These are phyloP conservation scores for Endoconidiophora laricicola DNA, from an alignment of 2,329 filamentous ascomycete species.

Conservation along the genomic window DNA sequence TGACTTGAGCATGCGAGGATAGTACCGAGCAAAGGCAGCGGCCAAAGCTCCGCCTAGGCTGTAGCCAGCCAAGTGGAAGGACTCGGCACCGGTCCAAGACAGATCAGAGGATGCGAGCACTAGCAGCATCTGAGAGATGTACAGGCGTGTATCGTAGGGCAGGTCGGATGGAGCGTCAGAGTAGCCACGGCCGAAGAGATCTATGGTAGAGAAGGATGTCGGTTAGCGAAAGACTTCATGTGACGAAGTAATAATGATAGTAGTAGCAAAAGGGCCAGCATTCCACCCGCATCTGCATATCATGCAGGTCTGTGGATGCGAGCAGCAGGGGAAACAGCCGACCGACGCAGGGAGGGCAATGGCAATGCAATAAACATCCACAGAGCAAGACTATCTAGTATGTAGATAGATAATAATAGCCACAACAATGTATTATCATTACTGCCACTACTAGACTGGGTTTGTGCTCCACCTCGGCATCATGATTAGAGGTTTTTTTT, in stretches of 20 bases:
- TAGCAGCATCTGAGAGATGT: conserved; percentile 47
- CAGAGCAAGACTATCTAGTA: no score
- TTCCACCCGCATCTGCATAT: background rate
- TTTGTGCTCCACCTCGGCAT: no score
- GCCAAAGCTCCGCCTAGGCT: conserved; percentile 63
- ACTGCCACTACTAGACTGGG: no score
- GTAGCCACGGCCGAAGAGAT: conserved; percentile 63
- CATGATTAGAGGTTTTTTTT: no score
- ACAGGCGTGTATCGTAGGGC: conserved; percentile 47
- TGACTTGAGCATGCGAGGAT: conserved; percentile 45
- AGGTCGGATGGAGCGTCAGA: conserved; percentile 47
- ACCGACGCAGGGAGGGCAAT: no score
- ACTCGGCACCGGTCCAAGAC: conserved; percentile 34
- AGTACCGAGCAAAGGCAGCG: conserved; percentile 51
- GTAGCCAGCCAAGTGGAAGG: conserved; percentile 62
- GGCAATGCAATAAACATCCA: no score
- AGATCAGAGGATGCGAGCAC: conserved; percentile 46
- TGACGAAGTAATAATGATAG: background rate
- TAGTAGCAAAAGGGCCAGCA: background rate
- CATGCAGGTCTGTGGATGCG: no score
- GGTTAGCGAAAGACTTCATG: background rate
- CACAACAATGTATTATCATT: no score
- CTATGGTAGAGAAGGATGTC: conserved; percentile 21
- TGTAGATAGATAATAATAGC: no score
- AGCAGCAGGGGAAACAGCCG: no score